phyloP scores from a whole-genome alignment of 1,284 basidiomycete species.

The Fomitopsis pinicola region DNA sequence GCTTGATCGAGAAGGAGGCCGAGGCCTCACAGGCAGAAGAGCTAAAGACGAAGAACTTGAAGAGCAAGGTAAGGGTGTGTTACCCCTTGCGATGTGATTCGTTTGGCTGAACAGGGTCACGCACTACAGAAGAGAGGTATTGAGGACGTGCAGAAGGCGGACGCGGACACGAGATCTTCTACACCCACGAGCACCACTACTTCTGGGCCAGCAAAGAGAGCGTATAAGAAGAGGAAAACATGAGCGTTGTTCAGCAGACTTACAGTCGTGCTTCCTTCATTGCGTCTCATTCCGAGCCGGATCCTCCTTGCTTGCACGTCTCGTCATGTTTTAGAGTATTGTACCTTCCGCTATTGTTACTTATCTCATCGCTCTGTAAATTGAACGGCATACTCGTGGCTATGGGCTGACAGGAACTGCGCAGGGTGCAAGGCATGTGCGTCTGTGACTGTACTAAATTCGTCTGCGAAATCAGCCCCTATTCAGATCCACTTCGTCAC shows the following conservation, averaged over 20 bases:
- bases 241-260: constrained; percentile 1
- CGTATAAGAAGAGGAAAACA: constrained; percentile 30
- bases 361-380: neutral
- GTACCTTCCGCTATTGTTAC: neutral
- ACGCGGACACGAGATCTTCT: constrained; percentile 48
- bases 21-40: constrained; percentile 64
- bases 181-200: constrained; percentile 44
- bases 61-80: constrained; percentile 49
- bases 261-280: neutral
- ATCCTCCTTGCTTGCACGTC: neutral
- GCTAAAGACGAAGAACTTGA: constrained; percentile 51
- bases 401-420: too few species aligned
- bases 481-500: neutral
- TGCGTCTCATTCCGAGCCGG: too few species aligned
- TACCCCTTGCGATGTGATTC: neutral
- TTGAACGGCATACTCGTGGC: neutral
- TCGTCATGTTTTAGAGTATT: neutral
- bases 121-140: constrained; percentile 57
- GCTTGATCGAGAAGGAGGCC: constrained; percentile 91
- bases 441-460: too few species aligned
- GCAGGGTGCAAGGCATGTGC: too few species aligned
- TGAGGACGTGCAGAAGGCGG: constrained; percentile 59
- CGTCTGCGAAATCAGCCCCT: too few species aligned
- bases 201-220: constrained; percentile 39
- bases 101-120: neutral